Evolutionary conservation across 371 early-diverging fungal genomes (phyloP).

Genomic region (Saksenaea vasiformis): DNA sequence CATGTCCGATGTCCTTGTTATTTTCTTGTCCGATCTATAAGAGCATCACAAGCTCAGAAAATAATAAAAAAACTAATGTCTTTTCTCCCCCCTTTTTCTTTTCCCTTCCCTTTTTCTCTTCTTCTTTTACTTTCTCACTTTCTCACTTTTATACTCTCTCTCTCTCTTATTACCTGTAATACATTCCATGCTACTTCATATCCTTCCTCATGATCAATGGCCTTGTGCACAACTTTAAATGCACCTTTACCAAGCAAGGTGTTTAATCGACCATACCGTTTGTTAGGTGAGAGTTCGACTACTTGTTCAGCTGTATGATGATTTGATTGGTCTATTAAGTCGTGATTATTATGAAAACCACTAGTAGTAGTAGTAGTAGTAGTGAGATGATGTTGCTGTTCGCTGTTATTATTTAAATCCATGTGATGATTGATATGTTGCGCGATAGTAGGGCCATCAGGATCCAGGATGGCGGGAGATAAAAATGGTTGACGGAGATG

Average conservation of each 20-base stretch:
- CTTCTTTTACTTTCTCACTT: conserved; percentile 45
- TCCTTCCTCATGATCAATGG: conserved; percentile 90
- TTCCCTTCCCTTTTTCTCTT: conserved; percentile 21
- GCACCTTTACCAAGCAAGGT: conserved; percentile 72
- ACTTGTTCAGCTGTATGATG: conserved; percentile 65
- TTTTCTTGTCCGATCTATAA: conserved; percentile 64
- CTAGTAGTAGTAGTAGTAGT: no score
- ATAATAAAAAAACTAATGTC: conserved; percentile 25
- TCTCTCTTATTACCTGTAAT: conserved; percentile 50
- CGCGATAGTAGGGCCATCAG: conserved; percentile 21
- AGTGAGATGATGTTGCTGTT: conserved; percentile 17
- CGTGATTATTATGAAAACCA: conserved; percentile 8
- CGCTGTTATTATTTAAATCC: conserved; percentile 13
- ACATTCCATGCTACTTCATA: conserved; percentile 95
- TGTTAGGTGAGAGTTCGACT: conserved; percentile 70
- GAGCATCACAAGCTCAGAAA: background rate
- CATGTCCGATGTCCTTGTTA: conserved; percentile 72
- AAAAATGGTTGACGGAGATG: conserved; percentile 2
- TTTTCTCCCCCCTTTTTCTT: conserved; percentile 12
- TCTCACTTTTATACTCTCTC: conserved; percentile 12
- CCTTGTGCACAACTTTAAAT: conserved; percentile 92
- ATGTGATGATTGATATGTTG: conserved; percentile 24
- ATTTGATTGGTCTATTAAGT: conserved; percentile 40
- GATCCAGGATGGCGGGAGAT: conserved; percentile 8
- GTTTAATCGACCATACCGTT: conserved; percentile 67